Conservation (phyloP, 2,329 filamentous ascomycete genomes). For the Xylaria multiplex region DNA sequence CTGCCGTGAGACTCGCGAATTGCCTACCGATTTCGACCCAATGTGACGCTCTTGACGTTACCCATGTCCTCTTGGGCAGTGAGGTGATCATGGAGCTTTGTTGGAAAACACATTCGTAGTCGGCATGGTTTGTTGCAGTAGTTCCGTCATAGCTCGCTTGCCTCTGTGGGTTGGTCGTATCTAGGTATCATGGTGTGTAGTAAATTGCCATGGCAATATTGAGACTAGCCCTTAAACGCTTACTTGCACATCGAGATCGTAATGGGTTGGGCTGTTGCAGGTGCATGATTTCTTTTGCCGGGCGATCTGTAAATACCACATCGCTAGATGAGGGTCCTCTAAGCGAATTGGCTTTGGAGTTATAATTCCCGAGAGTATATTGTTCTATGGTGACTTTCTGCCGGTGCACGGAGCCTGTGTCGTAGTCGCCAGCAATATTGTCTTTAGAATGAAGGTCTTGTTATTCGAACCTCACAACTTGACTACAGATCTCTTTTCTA, state of each 20-base stretch:
- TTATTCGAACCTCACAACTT: neutral
- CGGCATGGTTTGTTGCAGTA: neutral
- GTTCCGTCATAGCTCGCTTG: neutral
- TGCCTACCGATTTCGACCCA: neutral
- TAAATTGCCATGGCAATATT: neutral
- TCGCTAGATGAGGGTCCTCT: constrained; percentile 5
- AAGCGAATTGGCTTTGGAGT: neutral
- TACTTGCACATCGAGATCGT: constrained; percentile 26
- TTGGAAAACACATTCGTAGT: constrained; percentile 1
- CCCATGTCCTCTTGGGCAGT: neutral
- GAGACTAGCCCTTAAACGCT: constrained; percentile 17
- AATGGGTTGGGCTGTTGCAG: constrained; percentile 37
- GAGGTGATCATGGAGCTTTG: neutral
- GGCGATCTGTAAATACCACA: constrained; percentile 34
- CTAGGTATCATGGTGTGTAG: neutral
- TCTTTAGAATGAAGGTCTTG: neutral
- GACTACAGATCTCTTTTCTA: neutral
- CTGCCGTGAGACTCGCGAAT: constrained; percentile 11
- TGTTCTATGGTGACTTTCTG: neutral
- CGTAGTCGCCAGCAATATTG: neutral
- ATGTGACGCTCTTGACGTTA: constrained; percentile 7
- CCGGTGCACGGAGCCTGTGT: neutral
- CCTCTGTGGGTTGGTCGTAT: neutral
- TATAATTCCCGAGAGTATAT: neutral
- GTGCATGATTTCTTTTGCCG: constrained; percentile 32